Percentiles rank a stretch among this genome's conserved stretches.
Evolutionary conservation across 2,329 filamentous ascomycete species (phyloP).

Genomic region (Aspergillus carbonarius): DNA sequence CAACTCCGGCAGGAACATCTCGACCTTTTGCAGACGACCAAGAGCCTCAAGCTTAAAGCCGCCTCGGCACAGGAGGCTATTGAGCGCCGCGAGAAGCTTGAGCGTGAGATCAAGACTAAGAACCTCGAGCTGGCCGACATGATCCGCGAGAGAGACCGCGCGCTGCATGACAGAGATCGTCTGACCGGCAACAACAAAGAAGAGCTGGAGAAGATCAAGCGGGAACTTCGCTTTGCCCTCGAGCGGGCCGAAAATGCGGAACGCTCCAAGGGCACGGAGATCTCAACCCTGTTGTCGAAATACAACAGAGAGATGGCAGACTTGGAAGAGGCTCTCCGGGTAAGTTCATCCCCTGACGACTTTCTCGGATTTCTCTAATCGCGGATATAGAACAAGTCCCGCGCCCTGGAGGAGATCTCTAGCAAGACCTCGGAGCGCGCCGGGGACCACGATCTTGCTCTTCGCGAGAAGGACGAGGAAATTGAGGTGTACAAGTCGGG

Average conservation of each 20-base stretch:
- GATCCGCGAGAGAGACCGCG: conserved; percentile 94
- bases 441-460: conserved; percentile 78
- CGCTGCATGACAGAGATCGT: conserved; percentile 88
- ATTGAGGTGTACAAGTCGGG: conserved; percentile 97
- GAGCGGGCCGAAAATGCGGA: conserved; percentile 92
- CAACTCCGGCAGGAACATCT: conserved; percentile 94
- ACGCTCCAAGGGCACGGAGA: conserved; percentile 87
- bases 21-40: conserved; percentile 93
- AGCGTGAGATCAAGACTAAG: conserved; percentile 98
- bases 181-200: conserved; percentile 84
- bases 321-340: conserved; percentile 80
- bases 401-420: conserved; percentile 79
- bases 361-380: not conserved
- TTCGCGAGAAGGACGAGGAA: conserved; percentile 95
- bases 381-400: conserved; percentile 70
- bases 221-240: conserved; percentile 86
- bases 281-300: conserved; percentile 90
- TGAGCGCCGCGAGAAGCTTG: conserved; percentile 87
- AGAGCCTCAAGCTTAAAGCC: conserved; percentile 91
- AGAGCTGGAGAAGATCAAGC: conserved; percentile 89
- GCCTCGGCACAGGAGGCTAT: conserved; percentile 97
- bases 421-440: conserved; percentile 75
- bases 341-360: conserved; percentile 24
- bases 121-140: conserved; percentile 98
- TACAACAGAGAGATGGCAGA: conserved; percentile 98